Evolutionary conservation across 2,329 filamentous ascomycete species (phyloP), one percentile per base, ranked within the genome.

Genomic region (Drechslerella coelobrocha): DNA sequence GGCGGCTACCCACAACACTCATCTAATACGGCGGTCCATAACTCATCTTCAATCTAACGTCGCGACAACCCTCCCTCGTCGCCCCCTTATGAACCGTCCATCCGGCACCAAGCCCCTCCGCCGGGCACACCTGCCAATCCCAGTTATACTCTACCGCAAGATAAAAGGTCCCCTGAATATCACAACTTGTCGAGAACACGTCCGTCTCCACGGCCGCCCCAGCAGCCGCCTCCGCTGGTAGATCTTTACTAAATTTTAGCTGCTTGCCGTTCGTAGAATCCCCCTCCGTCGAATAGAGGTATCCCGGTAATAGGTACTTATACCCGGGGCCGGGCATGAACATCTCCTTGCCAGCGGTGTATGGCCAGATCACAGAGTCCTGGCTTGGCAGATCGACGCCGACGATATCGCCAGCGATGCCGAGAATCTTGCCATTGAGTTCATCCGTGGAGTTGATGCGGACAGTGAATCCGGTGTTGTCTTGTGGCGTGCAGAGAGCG

Each of bases 401-500:
- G 39, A 71, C 66, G 21, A 37, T 34, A 17, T 34, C 31, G 47
- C 31, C 39, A 1, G 52, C 41, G 29, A 71, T 63, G n/a, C 45
- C 47, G 47, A 71, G 34, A 39, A 71, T 59, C 23, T 71, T 71
- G 59, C 48, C 48, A 48, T 71, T 47, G 8, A 71, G 53, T 6
- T 54, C 48, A 12, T 71, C 59, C 2, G 66, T 71, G 17, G 66
- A 71, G 41, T 71, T 71, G n/a, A 71, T 63, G 39, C 66, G 66
- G 48, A 71, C 66, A 23, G 53, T 59, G 59, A 71, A 71, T 14
- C 66, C 66, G 0, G 41, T 54, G 27, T 71, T 53, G 8, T 71
- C 66, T 51, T 63, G 57, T 37, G 66, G 66, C 23, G 59, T 71
- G 53, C 66, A 71, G 14, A 71, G 27, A 8, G 59, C 48, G 29